Conservation (phyloP, 805 yeast genomes). For the Priceomyces fermenticarens region DNA sequence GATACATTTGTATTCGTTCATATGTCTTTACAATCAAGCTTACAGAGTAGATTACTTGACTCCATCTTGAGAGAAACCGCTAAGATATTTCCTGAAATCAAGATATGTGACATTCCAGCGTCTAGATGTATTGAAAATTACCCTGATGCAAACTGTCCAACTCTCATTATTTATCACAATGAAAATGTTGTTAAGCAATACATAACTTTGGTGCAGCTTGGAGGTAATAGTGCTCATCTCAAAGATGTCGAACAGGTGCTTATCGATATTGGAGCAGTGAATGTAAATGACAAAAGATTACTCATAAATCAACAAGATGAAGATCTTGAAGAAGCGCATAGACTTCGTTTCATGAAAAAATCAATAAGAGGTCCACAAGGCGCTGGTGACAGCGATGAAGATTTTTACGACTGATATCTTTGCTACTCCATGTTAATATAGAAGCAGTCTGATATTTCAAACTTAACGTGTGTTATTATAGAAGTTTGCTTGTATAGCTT, state of each 20-base stretch:
- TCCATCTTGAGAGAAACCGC: constrained; percentile 61
- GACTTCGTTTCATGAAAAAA: constrained; percentile 55
- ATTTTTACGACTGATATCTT: constrained; percentile 8
- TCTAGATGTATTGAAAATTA: constrained; percentile 88
- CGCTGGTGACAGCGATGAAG: constrained; percentile 29
- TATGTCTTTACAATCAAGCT: constrained; percentile 61
- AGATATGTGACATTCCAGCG: constrained; percentile 91
- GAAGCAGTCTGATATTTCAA: too few relatives aligned
- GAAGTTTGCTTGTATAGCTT: too few relatives aligned
- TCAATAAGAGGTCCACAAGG: constrained; percentile 42
- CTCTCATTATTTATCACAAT: constrained; percentile 76
- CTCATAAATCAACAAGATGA: constrained; percentile 56
- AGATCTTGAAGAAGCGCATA: constrained; percentile 51
- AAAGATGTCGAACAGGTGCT: constrained; percentile 72
- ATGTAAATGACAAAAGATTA: constrained; percentile 65
- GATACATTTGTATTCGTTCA: constrained; percentile 72
- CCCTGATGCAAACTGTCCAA: constrained; percentile 89
- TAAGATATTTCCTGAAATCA: constrained; percentile 69
- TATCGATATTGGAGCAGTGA: constrained; percentile 64
- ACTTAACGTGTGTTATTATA: too few relatives aligned
- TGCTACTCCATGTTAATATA: too few relatives aligned
- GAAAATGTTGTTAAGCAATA: constrained; percentile 77
- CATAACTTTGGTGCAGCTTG: constrained; percentile 75
- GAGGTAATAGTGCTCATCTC: constrained; percentile 73
- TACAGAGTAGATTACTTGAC: constrained; percentile 72